phyloP scores from a whole-genome alignment of 2,329 filamentous ascomycete genomes.

The Ploettnerulaceae sp. region DNA sequence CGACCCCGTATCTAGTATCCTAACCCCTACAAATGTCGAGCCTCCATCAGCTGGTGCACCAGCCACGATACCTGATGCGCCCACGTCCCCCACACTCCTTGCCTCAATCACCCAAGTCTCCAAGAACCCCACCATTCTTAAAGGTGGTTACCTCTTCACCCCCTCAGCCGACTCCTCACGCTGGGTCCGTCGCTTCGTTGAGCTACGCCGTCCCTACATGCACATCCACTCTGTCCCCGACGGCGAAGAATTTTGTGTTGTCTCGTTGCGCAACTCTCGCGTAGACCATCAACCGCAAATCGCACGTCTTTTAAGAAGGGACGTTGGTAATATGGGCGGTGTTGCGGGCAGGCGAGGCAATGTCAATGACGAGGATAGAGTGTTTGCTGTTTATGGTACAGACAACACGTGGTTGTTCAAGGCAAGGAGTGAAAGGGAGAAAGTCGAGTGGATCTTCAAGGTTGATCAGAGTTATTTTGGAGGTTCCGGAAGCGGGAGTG shows the following conservation, averaged over 20 bases:
- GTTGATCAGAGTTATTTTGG: conserved; percentile 65
- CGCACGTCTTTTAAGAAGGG: conserved; percentile 59
- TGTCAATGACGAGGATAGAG: conserved; percentile 36
- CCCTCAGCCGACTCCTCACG: conserved; percentile 75
- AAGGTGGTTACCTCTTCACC: conserved; percentile 81
- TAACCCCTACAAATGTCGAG: conserved; percentile 58
- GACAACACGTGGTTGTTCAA: conserved; percentile 96
- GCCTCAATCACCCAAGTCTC: conserved; percentile 72
- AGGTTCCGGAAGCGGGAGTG: conserved; percentile 19
- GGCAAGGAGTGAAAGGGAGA: conserved; percentile 81
- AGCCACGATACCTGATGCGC: conserved; percentile 22
- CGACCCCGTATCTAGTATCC: conserved; percentile 41
- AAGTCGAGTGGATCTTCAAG: conserved; percentile 94
- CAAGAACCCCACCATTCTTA: conserved; percentile 77
- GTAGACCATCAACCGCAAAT: conserved; percentile 91
- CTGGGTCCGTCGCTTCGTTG: conserved; percentile 91
- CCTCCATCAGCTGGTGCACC: conserved; percentile 61
- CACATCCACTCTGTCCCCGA: conserved; percentile 82
- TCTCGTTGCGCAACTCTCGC: conserved; percentile 84
- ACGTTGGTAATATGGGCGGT: conserved; percentile 19
- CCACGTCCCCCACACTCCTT: conserved; percentile 49
- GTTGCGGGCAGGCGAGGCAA: conserved; percentile 29
- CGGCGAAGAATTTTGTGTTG: conserved; percentile 84
- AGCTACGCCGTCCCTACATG: conserved; percentile 84
- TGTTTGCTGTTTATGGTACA: conserved; percentile 91